Evolutionary conservation across 495 filamentous ascomycete species (phyloP), one percentile per base, ranked within the genome.

Genomic region (Collariella sp.): DNA sequence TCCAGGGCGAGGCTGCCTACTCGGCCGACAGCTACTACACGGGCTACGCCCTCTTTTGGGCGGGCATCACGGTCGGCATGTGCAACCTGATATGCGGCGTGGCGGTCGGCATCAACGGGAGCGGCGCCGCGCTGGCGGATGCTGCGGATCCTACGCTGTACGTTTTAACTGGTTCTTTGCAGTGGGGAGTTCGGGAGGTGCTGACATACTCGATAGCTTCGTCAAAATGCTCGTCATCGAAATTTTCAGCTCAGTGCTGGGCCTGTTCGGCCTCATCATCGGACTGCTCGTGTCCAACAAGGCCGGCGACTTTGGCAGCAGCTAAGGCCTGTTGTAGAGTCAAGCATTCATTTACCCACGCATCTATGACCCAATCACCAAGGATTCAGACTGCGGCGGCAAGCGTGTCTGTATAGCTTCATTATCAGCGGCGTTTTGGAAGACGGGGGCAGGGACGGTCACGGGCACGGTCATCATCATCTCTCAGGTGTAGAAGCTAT

Each of bases 191-290:
- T n/a, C n/a, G n/a, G n/a, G n/a, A 31, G 13, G 33, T 42, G 58
- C 58, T 72, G 60, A 70, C 60, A n/a, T 45, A 19, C 1, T 7
- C 3, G 54, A 43, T 58, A 96, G 90, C 46, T 99, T 99, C 73
- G 91, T 99, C 71, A 96, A 95, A 76, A 95, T 97, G 62, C 83
- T 99, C 38, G 91, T 99, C 59, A 90, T 99, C 62, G 94, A 99
- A 72, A 99, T 99, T 69, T 99, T 99, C 77, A 96, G 93, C 65
- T 97, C 93, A 7, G 89, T 99, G 18, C 76, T 99, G 15, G 94
- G 94, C 51, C 79, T 99, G n/a, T 99, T 99, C 66, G 94, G 94
- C 49, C 75, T 99, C 49, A 99, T 99, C 67, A 81, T 97, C 60
- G 94, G 94, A 36, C 75, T 99, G 42, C 76, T 99, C 63, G 77